Conservation (phyloP, 2,329 filamentous ascomycete species). For the Neofusicoccum ribis region DNA sequence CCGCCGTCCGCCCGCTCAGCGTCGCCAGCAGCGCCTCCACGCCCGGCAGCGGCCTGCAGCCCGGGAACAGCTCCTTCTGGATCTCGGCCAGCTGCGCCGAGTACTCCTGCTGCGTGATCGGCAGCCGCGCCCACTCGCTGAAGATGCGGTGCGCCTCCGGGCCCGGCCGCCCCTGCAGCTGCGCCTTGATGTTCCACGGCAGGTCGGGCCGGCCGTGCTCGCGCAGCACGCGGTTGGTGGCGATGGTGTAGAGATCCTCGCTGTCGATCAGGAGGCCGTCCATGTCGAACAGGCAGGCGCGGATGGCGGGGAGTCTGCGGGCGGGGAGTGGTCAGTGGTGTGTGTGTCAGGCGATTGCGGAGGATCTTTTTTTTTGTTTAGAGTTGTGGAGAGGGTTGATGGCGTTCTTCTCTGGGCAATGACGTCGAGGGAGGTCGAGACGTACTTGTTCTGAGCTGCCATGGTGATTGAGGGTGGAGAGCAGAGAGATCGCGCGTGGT, state of each 20-base stretch:
- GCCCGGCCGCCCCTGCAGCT: conserved; percentile 69
- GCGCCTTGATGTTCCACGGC: conserved; percentile 94
- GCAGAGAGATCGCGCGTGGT: neutral
- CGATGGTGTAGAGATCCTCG: conserved; percentile 83
- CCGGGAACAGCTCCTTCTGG: conserved; percentile 72
- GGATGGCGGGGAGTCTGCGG: conserved; percentile 47
- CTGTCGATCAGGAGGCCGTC: conserved; percentile 93
- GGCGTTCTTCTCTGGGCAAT: neutral
- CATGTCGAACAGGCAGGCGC: conserved; percentile 98
- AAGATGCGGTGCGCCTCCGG: conserved; percentile 64
- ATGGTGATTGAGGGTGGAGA: neutral
- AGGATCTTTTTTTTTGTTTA: neutral
- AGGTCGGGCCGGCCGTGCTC: conserved; percentile 72
- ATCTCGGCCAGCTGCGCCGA: conserved; percentile 58
- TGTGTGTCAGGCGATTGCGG: neutral
- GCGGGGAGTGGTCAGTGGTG: neutral
- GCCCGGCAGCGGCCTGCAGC: conserved; percentile 75
- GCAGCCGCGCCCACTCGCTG: conserved; percentile 81
- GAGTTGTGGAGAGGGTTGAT: neutral
- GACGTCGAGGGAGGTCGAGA: neutral
- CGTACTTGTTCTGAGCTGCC: conserved; percentile 14
- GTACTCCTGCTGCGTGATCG: conserved; percentile 68
- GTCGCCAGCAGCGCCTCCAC: conserved; percentile 66
- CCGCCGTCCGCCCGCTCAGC: conserved; percentile 42
- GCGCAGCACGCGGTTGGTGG: conserved; percentile 78